Conservation (phyloP, 2,329 filamentous ascomycete genomes). For the Penicillium polonicum region DNA sequence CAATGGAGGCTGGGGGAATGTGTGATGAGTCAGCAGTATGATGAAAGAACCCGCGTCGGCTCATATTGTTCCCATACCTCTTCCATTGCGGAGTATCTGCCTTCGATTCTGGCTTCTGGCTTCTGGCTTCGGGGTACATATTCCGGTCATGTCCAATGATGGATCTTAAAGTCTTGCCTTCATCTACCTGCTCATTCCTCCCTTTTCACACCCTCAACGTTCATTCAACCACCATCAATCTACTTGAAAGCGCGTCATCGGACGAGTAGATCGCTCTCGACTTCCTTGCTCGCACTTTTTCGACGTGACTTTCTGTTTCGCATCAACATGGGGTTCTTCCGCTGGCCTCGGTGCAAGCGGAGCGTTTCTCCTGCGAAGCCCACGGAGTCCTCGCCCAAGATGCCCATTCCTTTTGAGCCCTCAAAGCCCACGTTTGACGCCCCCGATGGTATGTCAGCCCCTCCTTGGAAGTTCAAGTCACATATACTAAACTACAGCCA, state of each 20-base stretch:
- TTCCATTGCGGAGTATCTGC: neutral
- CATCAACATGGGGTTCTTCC: slow-evolving; percentile 6
- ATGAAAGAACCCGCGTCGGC: slow-evolving; percentile 6
- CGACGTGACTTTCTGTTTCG: neutral
- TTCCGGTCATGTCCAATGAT: slow-evolving; percentile 16
- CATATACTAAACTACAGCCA: slow-evolving; percentile 3
- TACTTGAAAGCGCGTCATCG: slow-evolving; percentile 10
- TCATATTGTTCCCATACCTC: slow-evolving; percentile 8
- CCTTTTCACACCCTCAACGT: neutral
- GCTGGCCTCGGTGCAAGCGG: slow-evolving; percentile 9
- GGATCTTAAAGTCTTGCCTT: slow-evolving; percentile 9
- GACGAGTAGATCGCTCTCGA: slow-evolving; percentile 1
- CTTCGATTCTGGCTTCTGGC: neutral
- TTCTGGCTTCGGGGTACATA: neutral
- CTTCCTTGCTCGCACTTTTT: neutral
- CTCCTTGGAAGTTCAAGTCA: neutral
- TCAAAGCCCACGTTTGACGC: neutral
- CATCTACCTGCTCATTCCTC: neutral
- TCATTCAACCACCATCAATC: neutral
- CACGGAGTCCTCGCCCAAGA: neutral
- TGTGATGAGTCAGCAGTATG: slow-evolving; percentile 9
- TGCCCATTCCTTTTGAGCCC: neutral
- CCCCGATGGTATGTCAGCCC: neutral
- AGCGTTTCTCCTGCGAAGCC: neutral
- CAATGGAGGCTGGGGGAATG: neutral